phyloP scores from a whole-genome alignment of 148 eudicot species.

The Linanthus parryae region DNA sequence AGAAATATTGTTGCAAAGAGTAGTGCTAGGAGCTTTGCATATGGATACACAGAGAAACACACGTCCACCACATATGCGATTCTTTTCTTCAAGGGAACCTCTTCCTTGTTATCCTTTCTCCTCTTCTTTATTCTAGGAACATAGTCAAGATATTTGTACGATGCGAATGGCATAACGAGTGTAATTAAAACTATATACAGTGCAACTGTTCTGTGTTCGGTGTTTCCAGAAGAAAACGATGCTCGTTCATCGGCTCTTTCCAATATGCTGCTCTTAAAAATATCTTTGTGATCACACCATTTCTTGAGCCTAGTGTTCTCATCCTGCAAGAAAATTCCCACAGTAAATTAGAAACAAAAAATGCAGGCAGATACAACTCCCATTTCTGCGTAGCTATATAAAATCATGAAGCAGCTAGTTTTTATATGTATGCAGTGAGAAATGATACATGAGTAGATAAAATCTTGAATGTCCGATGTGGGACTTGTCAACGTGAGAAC shows the following conservation, averaged over 20 bases:
- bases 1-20: conserved; percentile 80
- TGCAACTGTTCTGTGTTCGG: conserved; percentile 45
- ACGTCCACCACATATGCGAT: conserved; percentile 90
- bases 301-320: conserved; percentile 38
- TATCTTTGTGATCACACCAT: conserved; percentile 28
- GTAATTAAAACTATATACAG: conserved; percentile 49
- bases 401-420: too few species aligned
- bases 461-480: too few species aligned
- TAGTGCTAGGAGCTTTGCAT: conserved; percentile 91
- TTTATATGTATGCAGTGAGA: too few species aligned
- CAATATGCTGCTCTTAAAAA: conserved; percentile 17
- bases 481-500: too few species aligned
- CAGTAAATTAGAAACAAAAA: too few species aligned
- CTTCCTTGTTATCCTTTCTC: conserved; percentile 48
- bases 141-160: conserved; percentile 67
- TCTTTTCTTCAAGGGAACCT: conserved; percentile 75
- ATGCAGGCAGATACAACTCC: too few species aligned
- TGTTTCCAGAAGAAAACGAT: conserved; percentile 20
- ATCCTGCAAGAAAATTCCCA: conserved; percentile 45
- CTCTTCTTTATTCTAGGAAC: conserved; percentile 46
- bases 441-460: too few species aligned
- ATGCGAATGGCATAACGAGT: conserved; percentile 54
- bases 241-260: conserved; percentile 23
- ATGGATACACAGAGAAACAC: conserved; percentile 88
- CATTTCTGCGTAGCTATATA: too few species aligned